Evolutionary conservation across 2,329 filamentous ascomycete genomes (phyloP).

Genomic region (Nigrospora sphaerica): DNA sequence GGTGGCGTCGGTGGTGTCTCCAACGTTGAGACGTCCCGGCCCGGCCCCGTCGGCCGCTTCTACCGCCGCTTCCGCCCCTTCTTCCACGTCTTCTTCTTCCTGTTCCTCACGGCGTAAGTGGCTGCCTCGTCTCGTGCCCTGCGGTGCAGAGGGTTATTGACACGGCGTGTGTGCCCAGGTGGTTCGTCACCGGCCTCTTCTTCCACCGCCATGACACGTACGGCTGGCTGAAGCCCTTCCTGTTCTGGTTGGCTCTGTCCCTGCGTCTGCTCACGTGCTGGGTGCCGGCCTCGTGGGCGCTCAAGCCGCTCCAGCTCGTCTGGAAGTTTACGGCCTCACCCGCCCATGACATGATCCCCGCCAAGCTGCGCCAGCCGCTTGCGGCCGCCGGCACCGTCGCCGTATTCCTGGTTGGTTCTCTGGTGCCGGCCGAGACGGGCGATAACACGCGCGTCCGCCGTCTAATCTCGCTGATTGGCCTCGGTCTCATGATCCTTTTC

Average conservation of each 20-base stretch:
- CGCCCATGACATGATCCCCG: constrained; percentile 56
- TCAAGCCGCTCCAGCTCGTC: constrained; percentile 55
- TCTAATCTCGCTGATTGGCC: constrained; percentile 72
- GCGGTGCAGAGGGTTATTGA: not conserved
- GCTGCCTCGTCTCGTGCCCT: not conserved
- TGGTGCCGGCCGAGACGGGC: constrained; percentile 61
- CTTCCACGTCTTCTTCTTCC: constrained; percentile 36
- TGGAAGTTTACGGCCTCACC: constrained; percentile 61
- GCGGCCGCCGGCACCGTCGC: constrained; percentile 59
- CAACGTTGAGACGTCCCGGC: not conserved
- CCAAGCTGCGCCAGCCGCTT: constrained; percentile 54
- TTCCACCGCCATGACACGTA: constrained; percentile 62
- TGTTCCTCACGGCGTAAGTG: constrained; percentile 27
- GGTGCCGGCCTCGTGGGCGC: constrained; percentile 60
- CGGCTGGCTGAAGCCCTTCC: constrained; percentile 80
- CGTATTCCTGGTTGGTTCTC: constrained; percentile 71
- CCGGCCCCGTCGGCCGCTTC: constrained; percentile 18
- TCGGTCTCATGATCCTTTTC: constrained; percentile 59
- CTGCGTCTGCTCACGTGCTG: constrained; percentile 70
- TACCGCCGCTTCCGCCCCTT: constrained; percentile 37
- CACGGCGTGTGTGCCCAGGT: constrained; percentile 16
- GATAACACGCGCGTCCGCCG: constrained; percentile 78
- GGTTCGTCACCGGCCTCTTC: constrained; percentile 39
- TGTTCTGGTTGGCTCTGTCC: constrained; percentile 69
- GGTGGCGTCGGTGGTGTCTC: constrained; percentile 18